phyloP scores from a whole-genome alignment of 306 rosid species.

The Lathyrus aphaca region DNA sequence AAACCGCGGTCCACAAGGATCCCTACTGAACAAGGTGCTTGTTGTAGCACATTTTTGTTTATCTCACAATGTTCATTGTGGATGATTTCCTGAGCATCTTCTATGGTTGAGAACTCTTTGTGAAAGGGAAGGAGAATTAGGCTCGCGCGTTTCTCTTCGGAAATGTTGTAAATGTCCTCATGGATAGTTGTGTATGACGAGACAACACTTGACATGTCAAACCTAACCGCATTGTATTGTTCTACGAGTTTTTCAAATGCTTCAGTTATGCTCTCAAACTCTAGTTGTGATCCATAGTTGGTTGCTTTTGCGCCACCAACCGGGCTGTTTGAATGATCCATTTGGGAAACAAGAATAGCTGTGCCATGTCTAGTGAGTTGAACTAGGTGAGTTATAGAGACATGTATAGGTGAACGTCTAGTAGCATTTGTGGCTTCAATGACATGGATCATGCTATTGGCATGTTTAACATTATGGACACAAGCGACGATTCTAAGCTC shows the following conservation, averaged over 20 bases:
- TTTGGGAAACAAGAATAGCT: slow-evolving; percentile 36
- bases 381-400: slow-evolving; percentile 42
- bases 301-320: not conserved
- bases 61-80: slow-evolving; percentile 17
- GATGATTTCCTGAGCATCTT: slow-evolving; percentile 16
- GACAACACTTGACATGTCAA: slow-evolving; percentile 21
- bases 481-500: slow-evolving; percentile 43
- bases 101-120: slow-evolving; percentile 10
- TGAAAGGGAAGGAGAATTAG: slow-evolving; percentile 50
- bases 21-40: slow-evolving; percentile 49
- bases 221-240: slow-evolving; percentile 23
- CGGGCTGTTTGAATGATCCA: not conserved
- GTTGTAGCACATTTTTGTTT: slow-evolving; percentile 34
- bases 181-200: slow-evolving; percentile 45
- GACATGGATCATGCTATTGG: slow-evolving; percentile 29
- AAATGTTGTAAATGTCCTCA: slow-evolving; percentile 40
- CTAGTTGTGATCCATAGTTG: slow-evolving; percentile 10
- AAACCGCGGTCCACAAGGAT: slow-evolving; percentile 43
- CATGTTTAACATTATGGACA: slow-evolving; percentile 35
- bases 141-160: slow-evolving; percentile 38
- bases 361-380: slow-evolving; percentile 42
- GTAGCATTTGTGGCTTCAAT: slow-evolving; percentile 36
- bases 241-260: slow-evolving; percentile 4
- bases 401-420: slow-evolving; percentile 35
- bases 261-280: slow-evolving; percentile 33